Evolutionary conservation across 176 grass and related monocot species (phyloP).

Genomic region (Secale cereale): DNA sequence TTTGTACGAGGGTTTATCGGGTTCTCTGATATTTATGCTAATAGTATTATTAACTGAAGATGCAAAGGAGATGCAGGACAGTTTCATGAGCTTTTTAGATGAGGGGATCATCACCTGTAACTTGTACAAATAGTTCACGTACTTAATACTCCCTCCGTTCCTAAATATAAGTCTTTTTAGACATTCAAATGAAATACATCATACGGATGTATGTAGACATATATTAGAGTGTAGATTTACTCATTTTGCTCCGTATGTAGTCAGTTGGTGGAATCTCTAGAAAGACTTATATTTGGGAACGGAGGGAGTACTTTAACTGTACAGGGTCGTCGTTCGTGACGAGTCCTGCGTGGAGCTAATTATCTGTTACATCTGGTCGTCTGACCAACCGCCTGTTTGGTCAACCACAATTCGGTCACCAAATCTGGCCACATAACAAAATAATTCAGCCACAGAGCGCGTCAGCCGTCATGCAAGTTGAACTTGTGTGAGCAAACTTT

Average conservation of each 20-base stretch:
- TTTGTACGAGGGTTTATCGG: not conserved
- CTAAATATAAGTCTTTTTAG: no score
- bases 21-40: not conserved
- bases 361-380: not conserved
- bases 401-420: conserved; percentile 27
- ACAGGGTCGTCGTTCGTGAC: not conserved
- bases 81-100: no score
- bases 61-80: not conserved
- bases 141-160: no score
- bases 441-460: not conserved
- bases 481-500: not conserved
- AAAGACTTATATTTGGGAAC: no score
- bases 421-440: not conserved
- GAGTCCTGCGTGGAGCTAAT: not conserved
- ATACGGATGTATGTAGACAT: no score
- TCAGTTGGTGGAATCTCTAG: no score
- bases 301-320: no score
- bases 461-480: not conserved
- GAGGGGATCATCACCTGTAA: no score
- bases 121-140: not conserved
- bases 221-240: no score
- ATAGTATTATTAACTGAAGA: not conserved
- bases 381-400: conserved; percentile 27
- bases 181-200: no score
- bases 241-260: no score